Evolutionary conservation across 441 rosid genomes (phyloP), one percentile per base, ranked within the genome.

Genomic region (Macaranga tanarius): DNA sequence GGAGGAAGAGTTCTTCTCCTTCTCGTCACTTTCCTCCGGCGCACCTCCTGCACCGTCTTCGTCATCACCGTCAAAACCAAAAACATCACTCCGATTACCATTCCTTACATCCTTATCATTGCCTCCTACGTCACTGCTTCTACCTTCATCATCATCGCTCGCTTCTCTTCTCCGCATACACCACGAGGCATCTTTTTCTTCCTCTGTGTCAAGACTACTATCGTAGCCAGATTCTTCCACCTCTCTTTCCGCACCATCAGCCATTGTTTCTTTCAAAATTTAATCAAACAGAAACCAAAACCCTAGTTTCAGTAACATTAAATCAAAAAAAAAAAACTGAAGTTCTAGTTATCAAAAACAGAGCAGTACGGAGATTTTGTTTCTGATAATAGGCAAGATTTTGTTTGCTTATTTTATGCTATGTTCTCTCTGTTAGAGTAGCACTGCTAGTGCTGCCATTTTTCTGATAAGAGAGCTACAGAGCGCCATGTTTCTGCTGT

Each of bases 51-150:
- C 51, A 45, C 73, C 61, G 47, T 78, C 61, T 40, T 71, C 61
- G 47, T 78, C 76, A 70, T 75, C 78, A 52, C 73, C 74, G n/a
- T 25, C 79, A 20, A 23, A 67, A 67, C 69, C 52, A 48, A 57
- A 22, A 45, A 52, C 19, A 62, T 54, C n/a, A 13, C n/a, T 7
- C 58, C 54, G 69, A 45, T 56, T 47, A 57, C 50, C 38, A 25
- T 7, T 28, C 59, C 67, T 2, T 0, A 16, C 42, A 34, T 8
- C 9, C 58, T 7, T 73, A 17, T 57, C 69, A 34, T 42, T 7
- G 5, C 12, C 47, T 42, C 67, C 79, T 38, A 54, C 74, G 19
- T 75, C 64, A 20, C 28, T 23, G 17, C 28, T 15, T 22, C 11
- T 11, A 58, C 42, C 17, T 11, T 48, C 68, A 2, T 73, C 77